Percentiles rank a stretch among this genome's conserved stretches.
Conservation (phyloP, 805 yeast species). For the Jamesozyma piceae region DNA sequence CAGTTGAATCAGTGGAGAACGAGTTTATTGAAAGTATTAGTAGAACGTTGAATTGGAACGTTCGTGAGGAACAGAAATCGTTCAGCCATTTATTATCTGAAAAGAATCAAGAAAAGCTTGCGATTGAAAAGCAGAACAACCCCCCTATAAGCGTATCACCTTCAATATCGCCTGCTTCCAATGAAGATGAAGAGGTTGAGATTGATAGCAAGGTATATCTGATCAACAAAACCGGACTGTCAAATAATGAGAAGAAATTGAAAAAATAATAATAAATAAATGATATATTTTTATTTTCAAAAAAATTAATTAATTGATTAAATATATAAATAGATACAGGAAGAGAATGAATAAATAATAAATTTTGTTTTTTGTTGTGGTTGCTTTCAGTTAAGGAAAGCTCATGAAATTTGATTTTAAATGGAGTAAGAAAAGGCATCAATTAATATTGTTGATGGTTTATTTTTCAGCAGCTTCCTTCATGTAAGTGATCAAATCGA, state of each 20-base stretch:
- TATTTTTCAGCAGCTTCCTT: constrained; percentile 36
- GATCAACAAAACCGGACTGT: too few species aligned
- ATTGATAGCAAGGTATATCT: too few species aligned
- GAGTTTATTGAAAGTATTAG: constrained; percentile 80
- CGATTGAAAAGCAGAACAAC: background rate
- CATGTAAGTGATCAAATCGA: constrained; percentile 88
- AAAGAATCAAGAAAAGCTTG: constrained; percentile 43
- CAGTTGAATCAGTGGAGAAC: constrained; percentile 63
- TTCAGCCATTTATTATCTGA: constrained; percentile 54
- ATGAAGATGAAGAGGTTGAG: background rate
- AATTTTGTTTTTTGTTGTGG: background rate
- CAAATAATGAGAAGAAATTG: too few species aligned
- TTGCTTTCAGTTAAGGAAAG: too few species aligned
- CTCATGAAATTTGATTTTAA: too few species aligned
- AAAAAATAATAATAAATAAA: too few species aligned
- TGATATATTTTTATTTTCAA: too few species aligned
- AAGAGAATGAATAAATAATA: background rate
- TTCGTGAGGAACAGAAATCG: constrained; percentile 78
- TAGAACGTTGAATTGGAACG: constrained; percentile 88
- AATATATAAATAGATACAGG: background rate
- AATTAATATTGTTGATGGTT: background rate
- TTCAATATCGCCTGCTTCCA: background rate
- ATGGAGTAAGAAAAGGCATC: too few species aligned
- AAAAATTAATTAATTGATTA: too few species aligned
- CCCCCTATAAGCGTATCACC: too few species aligned